Percentiles rank a stretch among this genome's conserved stretches.
Evolutionary conservation across 2,329 filamentous ascomycete species (phyloP).

Genomic region (Fusarium phyllophilum): DNA sequence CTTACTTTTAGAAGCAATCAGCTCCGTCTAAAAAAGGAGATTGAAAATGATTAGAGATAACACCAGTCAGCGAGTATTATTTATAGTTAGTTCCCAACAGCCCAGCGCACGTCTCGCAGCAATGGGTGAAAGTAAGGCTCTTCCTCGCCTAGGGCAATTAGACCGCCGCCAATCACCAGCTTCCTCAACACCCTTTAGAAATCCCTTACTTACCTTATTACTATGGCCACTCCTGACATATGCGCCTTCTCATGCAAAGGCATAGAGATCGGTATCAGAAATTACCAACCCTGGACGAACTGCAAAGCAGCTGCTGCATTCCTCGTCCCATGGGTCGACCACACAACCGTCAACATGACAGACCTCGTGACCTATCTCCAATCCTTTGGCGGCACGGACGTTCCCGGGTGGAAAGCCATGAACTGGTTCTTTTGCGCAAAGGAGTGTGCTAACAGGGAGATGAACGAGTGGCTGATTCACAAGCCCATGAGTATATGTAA

Average conservation of each 20-base stretch:
- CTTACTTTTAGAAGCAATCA: background rate
- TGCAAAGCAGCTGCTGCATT: background rate
- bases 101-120: background rate
- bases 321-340: background rate
- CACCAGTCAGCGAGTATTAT: background rate
- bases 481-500: background rate
- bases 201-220: background rate
- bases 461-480: background rate
- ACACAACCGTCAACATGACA: background rate
- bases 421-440: background rate
- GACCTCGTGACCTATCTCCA: background rate
- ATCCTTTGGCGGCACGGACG: background rate
- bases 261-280: background rate
- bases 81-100: background rate
- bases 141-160: background rate
- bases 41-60: background rate
- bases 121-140: background rate
- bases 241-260: background rate
- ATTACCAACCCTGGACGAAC: background rate
- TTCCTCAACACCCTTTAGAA: too few relatives aligned
- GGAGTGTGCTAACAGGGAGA: background rate
- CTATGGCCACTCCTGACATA: background rate
- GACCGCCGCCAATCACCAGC: background rate
- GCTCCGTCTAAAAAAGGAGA: background rate
- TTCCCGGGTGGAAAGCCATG: background rate